Evolutionary conservation across 2,329 filamentous ascomycete species (phyloP).

Genomic region (Aspergillus bombycis): DNA sequence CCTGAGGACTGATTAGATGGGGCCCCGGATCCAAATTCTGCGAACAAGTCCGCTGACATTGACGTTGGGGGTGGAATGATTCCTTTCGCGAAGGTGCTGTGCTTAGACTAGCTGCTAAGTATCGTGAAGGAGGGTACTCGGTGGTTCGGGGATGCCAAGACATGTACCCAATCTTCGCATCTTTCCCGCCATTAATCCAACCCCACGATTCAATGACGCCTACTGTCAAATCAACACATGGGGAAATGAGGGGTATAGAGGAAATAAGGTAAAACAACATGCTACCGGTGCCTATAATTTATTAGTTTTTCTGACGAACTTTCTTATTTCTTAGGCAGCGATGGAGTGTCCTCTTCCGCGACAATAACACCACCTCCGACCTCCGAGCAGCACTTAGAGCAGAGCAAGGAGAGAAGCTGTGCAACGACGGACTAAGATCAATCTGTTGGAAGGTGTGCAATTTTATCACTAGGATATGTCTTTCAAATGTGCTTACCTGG

Average conservation of each 20-base stretch:
- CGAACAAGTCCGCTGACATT: constrained; percentile 60
- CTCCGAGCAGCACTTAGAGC: constrained; percentile 67
- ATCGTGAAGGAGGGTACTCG: background rate
- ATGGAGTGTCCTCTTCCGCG: constrained; percentile 67
- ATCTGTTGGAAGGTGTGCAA: constrained; percentile 82
- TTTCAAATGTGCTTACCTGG: constrained; percentile 21
- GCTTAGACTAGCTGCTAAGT: background rate
- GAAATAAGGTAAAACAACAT: constrained; percentile 53
- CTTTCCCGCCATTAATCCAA: constrained; percentile 10
- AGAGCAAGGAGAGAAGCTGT: constrained; percentile 64
- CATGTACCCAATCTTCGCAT: background rate
- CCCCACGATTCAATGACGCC: background rate
- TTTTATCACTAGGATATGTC: background rate
- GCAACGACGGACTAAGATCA: constrained; percentile 75
- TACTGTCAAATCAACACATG: constrained; percentile 14
- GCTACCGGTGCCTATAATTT: background rate
- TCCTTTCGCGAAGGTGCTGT: background rate
- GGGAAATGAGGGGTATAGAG: constrained; percentile 57
- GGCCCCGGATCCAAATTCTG: constrained; percentile 49
- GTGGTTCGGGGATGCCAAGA: background rate
- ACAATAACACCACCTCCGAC: constrained; percentile 60
- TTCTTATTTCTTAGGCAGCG: constrained; percentile 54
- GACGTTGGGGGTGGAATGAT: background rate
- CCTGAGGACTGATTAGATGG: constrained; percentile 21
- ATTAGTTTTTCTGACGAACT: constrained; percentile 1